Evolutionary conservation across 1,284 basidiomycete species (phyloP).

Genomic region (Boletellus deceptivus): DNA sequence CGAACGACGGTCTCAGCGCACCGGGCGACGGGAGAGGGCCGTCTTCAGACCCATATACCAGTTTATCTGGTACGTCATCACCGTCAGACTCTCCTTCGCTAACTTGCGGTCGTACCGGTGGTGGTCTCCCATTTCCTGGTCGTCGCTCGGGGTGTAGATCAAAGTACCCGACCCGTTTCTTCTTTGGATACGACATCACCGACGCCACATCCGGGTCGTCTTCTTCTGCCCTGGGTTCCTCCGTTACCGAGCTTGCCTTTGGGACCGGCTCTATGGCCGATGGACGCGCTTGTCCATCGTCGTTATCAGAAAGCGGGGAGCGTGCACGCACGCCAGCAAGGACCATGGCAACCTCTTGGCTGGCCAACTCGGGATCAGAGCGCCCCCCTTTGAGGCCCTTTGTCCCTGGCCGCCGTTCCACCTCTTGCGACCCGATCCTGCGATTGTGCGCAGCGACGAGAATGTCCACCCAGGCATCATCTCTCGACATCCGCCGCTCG

Average conservation of each 20-base stretch:
- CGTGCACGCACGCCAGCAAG: conserved; percentile 61
- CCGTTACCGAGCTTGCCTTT: conserved; percentile 10
- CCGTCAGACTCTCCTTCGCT: conserved; percentile 33
- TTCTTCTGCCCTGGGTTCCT: conserved; percentile 33
- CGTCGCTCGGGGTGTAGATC: conserved; percentile 62
- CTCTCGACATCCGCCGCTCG: conserved; percentile 53
- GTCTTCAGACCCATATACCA: conserved; percentile 32
- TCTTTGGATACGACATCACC: conserved; percentile 36
- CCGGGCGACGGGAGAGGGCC: conserved; percentile 19
- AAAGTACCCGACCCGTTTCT: conserved; percentile 60
- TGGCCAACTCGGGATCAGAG: conserved; percentile 68
- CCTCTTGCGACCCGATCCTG: conserved; percentile 61
- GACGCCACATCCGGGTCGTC: conserved; percentile 34
- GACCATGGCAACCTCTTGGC: conserved; percentile 68
- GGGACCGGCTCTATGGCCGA: conserved; percentile 8
- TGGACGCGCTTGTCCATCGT: conserved; percentile 15
- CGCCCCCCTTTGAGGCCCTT: conserved; percentile 37
- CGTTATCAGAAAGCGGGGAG: conserved; percentile 46
- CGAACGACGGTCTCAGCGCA: conserved; percentile 30
- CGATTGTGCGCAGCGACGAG: conserved; percentile 66
- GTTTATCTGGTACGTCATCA: conserved; percentile 33
- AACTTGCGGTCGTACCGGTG: conserved; percentile 33
- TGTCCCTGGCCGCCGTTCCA: conserved; percentile 37
- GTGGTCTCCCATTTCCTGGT: conserved; percentile 22
- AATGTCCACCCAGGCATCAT: conserved; percentile 83